These are phyloP conservation scores for Paramecium primaurelia DNA, from an alignment of 73 alveolate genomes.

Conservation along the genomic window DNA sequence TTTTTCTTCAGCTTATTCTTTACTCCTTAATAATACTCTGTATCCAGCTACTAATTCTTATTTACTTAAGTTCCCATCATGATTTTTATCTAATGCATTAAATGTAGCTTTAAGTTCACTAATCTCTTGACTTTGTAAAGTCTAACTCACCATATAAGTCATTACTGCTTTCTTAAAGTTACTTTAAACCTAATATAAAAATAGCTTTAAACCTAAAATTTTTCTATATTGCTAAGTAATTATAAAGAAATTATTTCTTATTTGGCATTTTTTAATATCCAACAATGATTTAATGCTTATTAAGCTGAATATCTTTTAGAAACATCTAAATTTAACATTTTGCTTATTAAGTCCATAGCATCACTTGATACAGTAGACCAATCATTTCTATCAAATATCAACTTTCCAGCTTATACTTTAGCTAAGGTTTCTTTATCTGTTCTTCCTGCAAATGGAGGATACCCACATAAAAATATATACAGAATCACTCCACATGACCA, in stretches of 20 bases:
- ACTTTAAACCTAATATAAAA: neutral
- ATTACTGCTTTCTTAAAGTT: constrained; percentile 12
- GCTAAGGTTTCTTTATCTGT: constrained; percentile 69
- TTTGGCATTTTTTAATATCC: neutral
- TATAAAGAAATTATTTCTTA: neutral
- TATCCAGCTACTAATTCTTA: constrained; percentile 57
- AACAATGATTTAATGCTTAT: constrained; percentile 61
- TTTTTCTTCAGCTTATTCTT: constrained; percentile 24
- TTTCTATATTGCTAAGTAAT: neutral
- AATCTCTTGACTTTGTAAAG: neutral
- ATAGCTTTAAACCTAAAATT: neutral
- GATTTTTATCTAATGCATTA: constrained; percentile 55
- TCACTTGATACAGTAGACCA: constrained; percentile 65
- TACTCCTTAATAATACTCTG: neutral
- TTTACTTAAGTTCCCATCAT: constrained; percentile 61
- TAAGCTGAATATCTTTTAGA: constrained; percentile 76
- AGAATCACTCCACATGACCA: constrained; percentile 93
- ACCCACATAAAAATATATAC: constrained; percentile 76
- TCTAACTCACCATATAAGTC: constrained; percentile 8
- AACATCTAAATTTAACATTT: constrained; percentile 71
- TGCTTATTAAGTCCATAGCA: constrained; percentile 73
- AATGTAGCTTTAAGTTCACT: neutral
- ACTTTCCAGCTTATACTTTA: constrained; percentile 66
- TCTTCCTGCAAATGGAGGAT: constrained; percentile 81
- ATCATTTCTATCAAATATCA: constrained; percentile 62